phyloP scores from a whole-genome alignment of 768 basidiomycete genomes.

The Suillus paluster region DNA sequence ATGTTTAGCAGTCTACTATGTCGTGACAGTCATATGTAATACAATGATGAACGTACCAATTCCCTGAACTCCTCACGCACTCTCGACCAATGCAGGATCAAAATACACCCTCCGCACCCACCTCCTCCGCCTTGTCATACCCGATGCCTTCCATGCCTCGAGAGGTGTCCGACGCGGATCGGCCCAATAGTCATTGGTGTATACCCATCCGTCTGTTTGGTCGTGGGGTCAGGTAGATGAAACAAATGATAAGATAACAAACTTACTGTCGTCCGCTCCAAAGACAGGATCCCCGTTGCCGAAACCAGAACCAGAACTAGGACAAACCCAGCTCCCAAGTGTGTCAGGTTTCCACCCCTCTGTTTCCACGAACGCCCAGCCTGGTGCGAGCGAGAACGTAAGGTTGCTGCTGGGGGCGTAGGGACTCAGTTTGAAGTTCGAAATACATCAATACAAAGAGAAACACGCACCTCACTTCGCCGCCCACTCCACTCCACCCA shows the following conservation, averaged over 20 bases:
- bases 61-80: too few species aligned
- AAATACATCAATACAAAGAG: constrained; percentile 5
- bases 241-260: constrained; percentile 18
- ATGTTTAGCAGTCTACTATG: too few species aligned
- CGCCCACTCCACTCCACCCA: constrained; percentile 67
- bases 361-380: constrained; percentile 75
- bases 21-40: too few species aligned
- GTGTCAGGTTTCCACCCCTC: constrained; percentile 80
- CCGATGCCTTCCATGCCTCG: constrained; percentile 49
- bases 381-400: constrained; percentile 74
- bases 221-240: background rate
- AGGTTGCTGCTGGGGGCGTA: constrained; percentile 65
- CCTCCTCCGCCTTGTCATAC: constrained; percentile 60
- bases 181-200: constrained; percentile 78
- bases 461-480: constrained; percentile 62
- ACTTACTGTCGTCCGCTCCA: constrained; percentile 32
- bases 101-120: constrained; percentile 49
- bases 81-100: too few species aligned
- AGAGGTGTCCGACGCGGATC: constrained; percentile 46
- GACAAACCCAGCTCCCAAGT: constrained; percentile 55
- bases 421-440: constrained; percentile 10
- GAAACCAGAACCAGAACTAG: background rate
- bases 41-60: too few species aligned
- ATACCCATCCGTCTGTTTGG: constrained; percentile 74
- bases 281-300: constrained; percentile 13